Evolutionary conservation across 768 basidiomycete genomes (phyloP).

Genomic region (Lactarius pseudohatsudake): DNA sequence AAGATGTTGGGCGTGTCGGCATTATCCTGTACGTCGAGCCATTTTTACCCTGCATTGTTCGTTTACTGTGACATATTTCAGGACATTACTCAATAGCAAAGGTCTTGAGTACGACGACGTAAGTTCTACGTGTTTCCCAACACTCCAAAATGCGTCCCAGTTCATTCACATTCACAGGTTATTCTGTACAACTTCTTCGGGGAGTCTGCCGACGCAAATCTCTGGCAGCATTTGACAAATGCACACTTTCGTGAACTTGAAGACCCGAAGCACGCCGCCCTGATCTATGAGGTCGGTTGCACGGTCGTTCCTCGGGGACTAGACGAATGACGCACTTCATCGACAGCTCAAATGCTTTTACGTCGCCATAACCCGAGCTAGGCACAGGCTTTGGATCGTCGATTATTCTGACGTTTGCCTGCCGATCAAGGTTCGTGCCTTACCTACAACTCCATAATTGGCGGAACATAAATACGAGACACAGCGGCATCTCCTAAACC

Average conservation of each 20-base stretch:
- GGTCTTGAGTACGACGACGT: constrained; percentile 69
- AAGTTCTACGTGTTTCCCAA: constrained; percentile 1
- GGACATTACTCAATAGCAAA: constrained; percentile 63
- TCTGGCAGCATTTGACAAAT: constrained; percentile 17
- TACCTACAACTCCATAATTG: constrained; percentile 28
- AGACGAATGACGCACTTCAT: background rate
- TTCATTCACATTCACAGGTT: constrained; percentile 45
- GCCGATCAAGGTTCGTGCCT: constrained; percentile 47
- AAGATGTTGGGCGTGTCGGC: constrained; percentile 50
- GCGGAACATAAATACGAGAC: background rate
- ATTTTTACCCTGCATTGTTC: background rate
- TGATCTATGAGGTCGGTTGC: constrained; percentile 17
- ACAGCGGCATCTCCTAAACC: constrained; percentile 10
- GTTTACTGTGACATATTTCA: constrained; percentile 8
- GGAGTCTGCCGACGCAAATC: constrained; percentile 49
- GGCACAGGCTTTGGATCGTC: constrained; percentile 68
- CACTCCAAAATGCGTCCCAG: background rate
- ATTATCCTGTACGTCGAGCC: constrained; percentile 50
- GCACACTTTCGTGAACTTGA: background rate
- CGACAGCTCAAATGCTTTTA: constrained; percentile 63
- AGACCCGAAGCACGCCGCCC: constrained; percentile 1
- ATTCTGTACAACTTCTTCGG: constrained; percentile 74
- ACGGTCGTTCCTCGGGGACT: background rate
- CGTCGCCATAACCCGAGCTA: constrained; percentile 68
- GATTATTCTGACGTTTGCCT: constrained; percentile 50